Percentiles rank a stretch among this genome's conserved stretches.
These are phyloP conservation scores for Pyricularia grisea DNA, from an alignment of 2,329 filamentous ascomycete genomes.

Conservation along the genomic window DNA sequence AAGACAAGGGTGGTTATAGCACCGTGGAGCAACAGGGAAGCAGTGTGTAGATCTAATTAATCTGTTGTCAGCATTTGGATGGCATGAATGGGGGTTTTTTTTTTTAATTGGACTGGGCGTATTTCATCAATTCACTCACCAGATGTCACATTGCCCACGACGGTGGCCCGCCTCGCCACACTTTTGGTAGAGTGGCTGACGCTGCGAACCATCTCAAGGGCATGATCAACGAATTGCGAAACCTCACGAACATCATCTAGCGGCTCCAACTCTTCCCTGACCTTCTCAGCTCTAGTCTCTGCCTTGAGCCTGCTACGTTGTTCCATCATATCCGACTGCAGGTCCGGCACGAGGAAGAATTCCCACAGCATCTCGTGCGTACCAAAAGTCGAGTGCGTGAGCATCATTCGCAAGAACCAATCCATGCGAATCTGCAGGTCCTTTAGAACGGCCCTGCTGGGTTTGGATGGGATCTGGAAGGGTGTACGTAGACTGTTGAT, in stretches of 20 bases:
- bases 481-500: slow-evolving; percentile 72
- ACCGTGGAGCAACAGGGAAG: slow-evolving; percentile 11
- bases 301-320: slow-evolving; percentile 83
- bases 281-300: slow-evolving; percentile 69
- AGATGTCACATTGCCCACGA: slow-evolving; percentile 53
- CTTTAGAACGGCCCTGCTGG: slow-evolving; percentile 75
- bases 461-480: slow-evolving; percentile 87
- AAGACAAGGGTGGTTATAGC: slow-evolving; percentile 50
- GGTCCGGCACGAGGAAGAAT: slow-evolving; percentile 92
- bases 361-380: slow-evolving; percentile 99
- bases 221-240: slow-evolving; percentile 86
- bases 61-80: slow-evolving; percentile 8
- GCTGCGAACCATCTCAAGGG: slow-evolving; percentile 77
- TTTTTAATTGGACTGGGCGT: background rate
- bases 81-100: background rate
- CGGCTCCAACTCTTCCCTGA: slow-evolving; percentile 82
- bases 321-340: slow-evolving; percentile 83
- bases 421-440: slow-evolving; percentile 83
- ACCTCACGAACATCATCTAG: slow-evolving; percentile 78
- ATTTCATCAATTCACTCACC: slow-evolving; percentile 28
- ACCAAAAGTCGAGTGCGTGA: slow-evolving; percentile 83
- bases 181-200: slow-evolving; percentile 78
- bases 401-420: slow-evolving; percentile 76
- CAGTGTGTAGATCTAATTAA: slow-evolving; percentile 49
- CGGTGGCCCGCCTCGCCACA: slow-evolving; percentile 70